Conservation (phyloP, 2,329 filamentous ascomycete species). For the Aspergillus sp. region DNA sequence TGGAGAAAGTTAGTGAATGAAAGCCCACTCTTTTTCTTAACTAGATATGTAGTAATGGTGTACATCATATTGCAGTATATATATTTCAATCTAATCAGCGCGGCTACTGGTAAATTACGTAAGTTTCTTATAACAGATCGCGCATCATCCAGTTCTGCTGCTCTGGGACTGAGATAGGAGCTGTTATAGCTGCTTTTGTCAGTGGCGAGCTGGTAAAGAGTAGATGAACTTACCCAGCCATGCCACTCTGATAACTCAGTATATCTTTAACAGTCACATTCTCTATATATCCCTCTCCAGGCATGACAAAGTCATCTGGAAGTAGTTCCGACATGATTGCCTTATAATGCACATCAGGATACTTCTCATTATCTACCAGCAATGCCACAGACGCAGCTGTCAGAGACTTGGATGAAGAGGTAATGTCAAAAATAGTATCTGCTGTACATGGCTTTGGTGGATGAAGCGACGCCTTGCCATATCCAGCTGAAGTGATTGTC, state of each 20-base stretch:
- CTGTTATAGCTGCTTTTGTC: constrained; percentile 27
- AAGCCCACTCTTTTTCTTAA: constrained; percentile 40
- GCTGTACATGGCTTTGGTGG: constrained; percentile 10
- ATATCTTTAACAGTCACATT: constrained; percentile 53
- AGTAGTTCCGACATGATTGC: constrained; percentile 46
- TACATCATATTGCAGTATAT: constrained; percentile 53
- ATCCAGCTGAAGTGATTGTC: constrained; percentile 8
- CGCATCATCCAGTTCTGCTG: constrained; percentile 24
- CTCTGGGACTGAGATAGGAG: constrained; percentile 24
- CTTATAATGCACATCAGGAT: constrained; percentile 40
- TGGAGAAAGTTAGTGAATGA: constrained; percentile 39
- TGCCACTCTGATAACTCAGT: constrained; percentile 49
- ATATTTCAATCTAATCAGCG: constrained; percentile 42
- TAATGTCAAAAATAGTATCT: constrained; percentile 21
- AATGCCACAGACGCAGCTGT: constrained; percentile 29
- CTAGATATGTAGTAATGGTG: constrained; percentile 39
- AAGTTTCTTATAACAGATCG: constrained; percentile 40
- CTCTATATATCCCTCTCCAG: constrained; percentile 42
- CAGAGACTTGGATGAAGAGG: constrained; percentile 18
- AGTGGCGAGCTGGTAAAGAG: no score
- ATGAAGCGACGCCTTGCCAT: constrained; percentile 12
- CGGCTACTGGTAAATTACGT: constrained; percentile 41
- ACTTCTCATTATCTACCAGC: constrained; percentile 36
- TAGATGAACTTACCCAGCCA: constrained; percentile 37
- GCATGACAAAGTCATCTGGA: constrained; percentile 49